Conservation (phyloP, 148 eudicot species). For the Rhododendron molle region DNA sequence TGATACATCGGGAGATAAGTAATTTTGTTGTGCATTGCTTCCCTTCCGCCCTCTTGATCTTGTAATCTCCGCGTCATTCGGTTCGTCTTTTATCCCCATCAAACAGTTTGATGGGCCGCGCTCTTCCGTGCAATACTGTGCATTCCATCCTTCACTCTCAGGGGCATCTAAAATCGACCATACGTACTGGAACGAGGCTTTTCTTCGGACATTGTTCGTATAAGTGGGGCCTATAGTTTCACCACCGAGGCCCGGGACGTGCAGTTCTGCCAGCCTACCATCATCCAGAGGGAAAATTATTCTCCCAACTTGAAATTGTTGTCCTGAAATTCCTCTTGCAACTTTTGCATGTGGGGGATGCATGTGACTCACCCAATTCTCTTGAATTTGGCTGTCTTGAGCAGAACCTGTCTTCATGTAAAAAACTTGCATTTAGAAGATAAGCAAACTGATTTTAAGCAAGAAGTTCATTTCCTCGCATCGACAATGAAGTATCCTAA, state of each 20-base stretch:
- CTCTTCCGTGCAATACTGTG: slow-evolving; percentile 70
- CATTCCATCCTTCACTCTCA: slow-evolving; percentile 92
- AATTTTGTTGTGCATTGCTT: slow-evolving; percentile 29
- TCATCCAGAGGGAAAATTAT: slow-evolving; percentile 63
- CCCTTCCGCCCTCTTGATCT: slow-evolving; percentile 53
- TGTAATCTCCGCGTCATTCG: slow-evolving; percentile 21
- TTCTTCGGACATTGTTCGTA: slow-evolving; percentile 40
- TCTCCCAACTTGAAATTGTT: slow-evolving; percentile 56
- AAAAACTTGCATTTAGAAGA: background rate
- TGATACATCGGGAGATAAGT: slow-evolving; percentile 34
- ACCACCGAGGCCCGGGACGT: slow-evolving; percentile 70
- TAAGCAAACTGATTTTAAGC: background rate
- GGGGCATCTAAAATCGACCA: slow-evolving; percentile 81
- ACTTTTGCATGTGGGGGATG: slow-evolving; percentile 65
- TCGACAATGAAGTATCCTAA: background rate
- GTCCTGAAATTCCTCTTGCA: slow-evolving; percentile 63
- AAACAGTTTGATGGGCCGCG: slow-evolving; percentile 76
- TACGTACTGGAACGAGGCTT: slow-evolving; percentile 37
- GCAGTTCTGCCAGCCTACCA: slow-evolving; percentile 79
- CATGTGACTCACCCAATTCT: slow-evolving; percentile 54
- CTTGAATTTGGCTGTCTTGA: slow-evolving; percentile 28
- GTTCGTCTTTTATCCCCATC: slow-evolving; percentile 56
- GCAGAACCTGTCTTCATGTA: slow-evolving; percentile 29
- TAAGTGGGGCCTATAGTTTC: slow-evolving; percentile 49
- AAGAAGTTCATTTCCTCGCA: background rate